Evolutionary conservation across 169 alveolate genomes (phyloP), one percentile per base, ranked within the genome.

Genomic region (Plasmodium sp.): DNA sequence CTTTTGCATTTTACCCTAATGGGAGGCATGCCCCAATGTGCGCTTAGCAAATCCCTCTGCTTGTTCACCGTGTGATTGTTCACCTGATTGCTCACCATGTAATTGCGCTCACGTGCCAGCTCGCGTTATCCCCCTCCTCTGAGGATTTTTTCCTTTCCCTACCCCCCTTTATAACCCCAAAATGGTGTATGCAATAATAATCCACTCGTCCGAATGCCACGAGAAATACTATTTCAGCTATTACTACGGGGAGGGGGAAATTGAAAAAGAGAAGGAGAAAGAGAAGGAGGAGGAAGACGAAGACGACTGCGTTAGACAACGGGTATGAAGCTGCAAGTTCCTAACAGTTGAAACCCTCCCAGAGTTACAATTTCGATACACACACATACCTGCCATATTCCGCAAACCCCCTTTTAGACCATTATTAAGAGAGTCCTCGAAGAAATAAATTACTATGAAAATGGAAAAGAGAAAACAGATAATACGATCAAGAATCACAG

Each of bases 151-250:
- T 62, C 16, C 12, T 62, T 62, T 83, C 73, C 7, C 16, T 62
- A 18, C 33, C 2, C 31, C 54, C 51, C 39, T 45, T 18, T 31
- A 81, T 45, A 51, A 51, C 56, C 41, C 27, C 7, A 33, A 54
- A 75, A 85, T 85, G 86, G 85, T 85, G 31, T 85, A 75, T 39
- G 93, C 82, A 43, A 75, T 85, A 85, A 85, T 85, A 33, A 75
- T 85, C 80, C 93, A 85, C 43, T 74, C 86, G 56, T 74, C 93
- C 7, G 85, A 85, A 54, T 51, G 72, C 16, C 72, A 18, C 14
- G 56, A 74, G 62, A 41, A 84, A 34, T 56, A 54, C 58, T 74
- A 85, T 75, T 85, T 85, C 80, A 85, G 93, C 45, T 56, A 48
- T 10, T 85, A 85, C 67, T 85, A 85, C 54, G 62, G 39, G 16